Percentiles rank a stretch among this genome's conserved stretches.
phyloP scores from a whole-genome alignment of 805 yeast genomes.

The Candida koratica region DNA sequence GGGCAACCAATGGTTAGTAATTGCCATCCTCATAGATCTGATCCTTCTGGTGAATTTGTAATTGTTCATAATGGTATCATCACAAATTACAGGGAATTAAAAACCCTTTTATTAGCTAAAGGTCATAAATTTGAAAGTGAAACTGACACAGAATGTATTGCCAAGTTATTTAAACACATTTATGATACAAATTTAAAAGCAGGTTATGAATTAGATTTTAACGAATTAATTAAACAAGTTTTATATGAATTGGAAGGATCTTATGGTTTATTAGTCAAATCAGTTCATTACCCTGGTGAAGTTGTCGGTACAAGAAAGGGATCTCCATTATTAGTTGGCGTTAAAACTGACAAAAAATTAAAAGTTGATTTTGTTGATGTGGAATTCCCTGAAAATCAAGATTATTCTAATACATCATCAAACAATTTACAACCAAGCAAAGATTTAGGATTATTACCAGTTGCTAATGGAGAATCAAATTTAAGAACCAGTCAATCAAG shows the following conservation, averaged over 20 bases:
- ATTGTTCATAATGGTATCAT: conserved; percentile 98
- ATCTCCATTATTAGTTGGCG: conserved; percentile 95
- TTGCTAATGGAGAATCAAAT: conserved; percentile 50
- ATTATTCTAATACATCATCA: conserved; percentile 7
- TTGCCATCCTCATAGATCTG: conserved; percentile 97
- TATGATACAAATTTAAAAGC: conserved; percentile 73
- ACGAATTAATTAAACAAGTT: conserved; percentile 88
- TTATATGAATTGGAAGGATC: conserved; percentile 94
- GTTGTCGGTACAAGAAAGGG: conserved; percentile 97
- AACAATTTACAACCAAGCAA: conserved; percentile 16
- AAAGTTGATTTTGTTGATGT: conserved; percentile 98
- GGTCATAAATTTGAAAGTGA: conserved; percentile 85
- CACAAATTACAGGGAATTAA: conserved; percentile 90
- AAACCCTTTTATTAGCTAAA: conserved; percentile 71
- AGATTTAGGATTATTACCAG: conserved; percentile 44
- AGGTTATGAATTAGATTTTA: conserved; percentile 79
- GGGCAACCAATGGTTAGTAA: conserved; percentile 83
- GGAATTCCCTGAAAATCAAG: conserved; percentile 74
- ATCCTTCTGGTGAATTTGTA: conserved; percentile 73
- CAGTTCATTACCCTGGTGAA: conserved; percentile 91
- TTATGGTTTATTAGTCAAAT: conserved; percentile 90
- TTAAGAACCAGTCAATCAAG: conserved; percentile 91
- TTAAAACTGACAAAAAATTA: conserved; percentile 89
- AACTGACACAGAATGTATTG: conserved; percentile 97
- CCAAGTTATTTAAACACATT: conserved; percentile 87